These are phyloP conservation scores for Trichoderma sp. DNA, from an alignment of 2,329 filamentous ascomycete genomes.

Conservation along the genomic window DNA sequence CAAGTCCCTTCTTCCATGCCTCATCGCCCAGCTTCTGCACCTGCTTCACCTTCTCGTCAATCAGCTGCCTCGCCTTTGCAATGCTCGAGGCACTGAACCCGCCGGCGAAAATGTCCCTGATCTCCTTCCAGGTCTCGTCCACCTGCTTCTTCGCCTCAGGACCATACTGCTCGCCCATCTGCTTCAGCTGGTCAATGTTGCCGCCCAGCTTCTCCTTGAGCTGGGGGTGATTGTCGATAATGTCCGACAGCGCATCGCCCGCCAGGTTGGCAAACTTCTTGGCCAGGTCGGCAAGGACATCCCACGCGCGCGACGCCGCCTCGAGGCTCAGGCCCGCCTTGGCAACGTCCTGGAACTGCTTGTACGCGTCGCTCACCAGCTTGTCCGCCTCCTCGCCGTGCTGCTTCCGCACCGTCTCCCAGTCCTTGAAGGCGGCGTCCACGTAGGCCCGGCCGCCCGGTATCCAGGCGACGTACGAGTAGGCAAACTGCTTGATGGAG, in stretches of 20 bases:
- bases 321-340: slow-evolving; percentile 64
- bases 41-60: slow-evolving; percentile 71
- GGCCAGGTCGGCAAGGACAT: slow-evolving; percentile 64
- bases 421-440: slow-evolving; percentile 69
- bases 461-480: slow-evolving; percentile 70
- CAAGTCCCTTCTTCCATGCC: slow-evolving; percentile 70
- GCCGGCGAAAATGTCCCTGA: slow-evolving; percentile 63
- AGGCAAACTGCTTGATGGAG: slow-evolving; percentile 66
- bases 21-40: slow-evolving; percentile 69
- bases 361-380: slow-evolving; percentile 68
- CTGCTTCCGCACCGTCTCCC: slow-evolving; percentile 67
- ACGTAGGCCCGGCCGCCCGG: slow-evolving; percentile 71
- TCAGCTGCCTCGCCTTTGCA: slow-evolving; percentile 61
- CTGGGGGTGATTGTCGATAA: slow-evolving; percentile 73
- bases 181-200: slow-evolving; percentile 68
- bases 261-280: slow-evolving; percentile 63
- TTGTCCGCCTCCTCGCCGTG: slow-evolving; percentile 71
- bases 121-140: slow-evolving; percentile 69
- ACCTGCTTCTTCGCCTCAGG: slow-evolving; percentile 77
- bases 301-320: slow-evolving; percentile 62
- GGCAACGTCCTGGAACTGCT: slow-evolving; percentile 63
- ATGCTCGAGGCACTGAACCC: slow-evolving; percentile 58
- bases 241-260: slow-evolving; percentile 63
- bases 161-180: slow-evolving; percentile 69
- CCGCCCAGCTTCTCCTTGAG: slow-evolving; percentile 72